Evolutionary conservation across 2,329 filamentous ascomycete genomes (phyloP).

Genomic region (Verticillium nonalfalfae): DNA sequence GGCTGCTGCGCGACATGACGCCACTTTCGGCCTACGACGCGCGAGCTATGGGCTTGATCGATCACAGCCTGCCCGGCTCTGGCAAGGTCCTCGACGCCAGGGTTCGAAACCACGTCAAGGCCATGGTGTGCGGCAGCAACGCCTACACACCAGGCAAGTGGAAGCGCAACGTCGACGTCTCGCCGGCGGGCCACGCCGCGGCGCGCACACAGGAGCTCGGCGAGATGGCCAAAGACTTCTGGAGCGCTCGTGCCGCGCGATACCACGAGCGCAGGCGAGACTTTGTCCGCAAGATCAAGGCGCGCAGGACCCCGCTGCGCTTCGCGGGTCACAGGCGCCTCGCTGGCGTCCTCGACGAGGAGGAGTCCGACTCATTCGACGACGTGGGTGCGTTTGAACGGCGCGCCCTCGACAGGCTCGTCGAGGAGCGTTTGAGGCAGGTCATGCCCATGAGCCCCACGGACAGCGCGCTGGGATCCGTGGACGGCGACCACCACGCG

Average conservation of each 20-base stretch:
- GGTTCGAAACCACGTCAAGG: conserved; percentile 25
- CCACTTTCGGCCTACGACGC: conserved; percentile 30
- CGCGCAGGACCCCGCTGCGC: conserved; percentile 26
- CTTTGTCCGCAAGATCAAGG: conserved; percentile 32
- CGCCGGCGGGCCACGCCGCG: conserved; percentile 20
- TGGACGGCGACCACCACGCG: neutral
- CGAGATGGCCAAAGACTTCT: conserved; percentile 35
- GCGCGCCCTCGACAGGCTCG: conserved; percentile 5
- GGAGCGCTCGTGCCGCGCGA: conserved; percentile 25
- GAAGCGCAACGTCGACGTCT: conserved; percentile 27
- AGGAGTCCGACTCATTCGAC: conserved; percentile 29
- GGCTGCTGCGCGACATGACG: conserved; percentile 27
- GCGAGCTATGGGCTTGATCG: conserved; percentile 28
- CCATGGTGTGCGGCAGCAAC: conserved; percentile 16
- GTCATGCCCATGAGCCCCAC: neutral
- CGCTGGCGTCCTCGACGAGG: conserved; percentile 21
- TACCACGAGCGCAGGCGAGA: conserved; percentile 30
- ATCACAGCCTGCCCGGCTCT: conserved; percentile 27
- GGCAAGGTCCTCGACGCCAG: conserved; percentile 24
- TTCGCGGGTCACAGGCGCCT: conserved; percentile 29
- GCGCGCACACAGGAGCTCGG: conserved; percentile 28
- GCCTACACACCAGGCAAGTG: conserved; percentile 15
- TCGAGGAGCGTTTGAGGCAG: neutral
- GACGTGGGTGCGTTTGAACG: conserved; percentile 16
- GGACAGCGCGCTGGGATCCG: neutral